Percentiles rank a stretch among this genome's conserved stretches.
Evolutionary conservation across 768 basidiomycete genomes (phyloP).

Genomic region (Mycena floridula): DNA sequence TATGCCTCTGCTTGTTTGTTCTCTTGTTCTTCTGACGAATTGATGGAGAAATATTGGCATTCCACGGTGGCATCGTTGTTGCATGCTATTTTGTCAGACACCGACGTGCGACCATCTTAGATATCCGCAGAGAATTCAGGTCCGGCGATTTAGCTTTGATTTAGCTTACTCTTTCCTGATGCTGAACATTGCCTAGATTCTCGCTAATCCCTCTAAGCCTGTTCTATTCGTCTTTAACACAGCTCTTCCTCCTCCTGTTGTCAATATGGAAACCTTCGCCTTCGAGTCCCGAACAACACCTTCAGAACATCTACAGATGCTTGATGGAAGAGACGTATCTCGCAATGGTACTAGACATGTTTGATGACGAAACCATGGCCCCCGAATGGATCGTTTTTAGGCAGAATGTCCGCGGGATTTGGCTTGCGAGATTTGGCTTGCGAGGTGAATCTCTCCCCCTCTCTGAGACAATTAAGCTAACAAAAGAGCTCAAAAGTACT

Average conservation of each 20-base stretch:
- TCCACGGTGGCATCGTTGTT: conserved; percentile 61
- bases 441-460: conserved; percentile 42
- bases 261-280: conserved; percentile 69
- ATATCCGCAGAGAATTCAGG: conserved; percentile 61
- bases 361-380: conserved; percentile 72
- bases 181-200: conserved; percentile 33
- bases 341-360: conserved; percentile 38
- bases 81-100: conserved; percentile 43
- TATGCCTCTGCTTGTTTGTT: conserved; percentile 15
- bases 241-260: conserved; percentile 73
- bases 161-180: neutral
- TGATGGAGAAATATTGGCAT: conserved; percentile 63
- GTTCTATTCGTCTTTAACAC: conserved; percentile 79
- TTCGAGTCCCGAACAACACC: conserved; percentile 10
- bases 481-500: no score
- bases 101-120: conserved; percentile 24
- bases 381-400: conserved; percentile 78
- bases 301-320: conserved; percentile 7
- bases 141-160: no score
- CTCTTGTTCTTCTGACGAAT: neutral
- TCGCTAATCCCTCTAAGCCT: conserved; percentile 74
- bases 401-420: conserved; percentile 85
- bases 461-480: conserved; percentile 1
- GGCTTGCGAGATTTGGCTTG: no score
- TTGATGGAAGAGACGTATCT: conserved; percentile 26